These are phyloP conservation scores for Meyerozyma carpophila DNA, from an alignment of 1,139 yeast genomes.

Conservation along the genomic window DNA sequence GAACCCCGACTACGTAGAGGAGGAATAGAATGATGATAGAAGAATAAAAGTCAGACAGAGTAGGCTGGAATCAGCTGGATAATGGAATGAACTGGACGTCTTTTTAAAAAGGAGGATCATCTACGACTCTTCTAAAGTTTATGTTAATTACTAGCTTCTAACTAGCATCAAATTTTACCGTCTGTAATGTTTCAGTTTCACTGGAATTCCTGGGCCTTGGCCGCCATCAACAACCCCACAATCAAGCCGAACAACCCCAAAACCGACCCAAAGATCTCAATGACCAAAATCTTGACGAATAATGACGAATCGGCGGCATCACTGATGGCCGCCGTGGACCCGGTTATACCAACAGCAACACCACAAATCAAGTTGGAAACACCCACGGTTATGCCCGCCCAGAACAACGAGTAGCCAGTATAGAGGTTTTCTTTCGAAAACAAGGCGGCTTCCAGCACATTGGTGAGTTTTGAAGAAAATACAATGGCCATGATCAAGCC, in stretches of 20 bases:
- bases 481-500: conserved; percentile 98
- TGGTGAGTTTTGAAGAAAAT: conserved; percentile 82
- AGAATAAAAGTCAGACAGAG: too few species aligned
- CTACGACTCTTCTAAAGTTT: too few species aligned
- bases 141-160: too few species aligned
- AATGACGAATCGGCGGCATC: conserved; percentile 97
- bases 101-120: too few species aligned
- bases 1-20: conserved; percentile 82
- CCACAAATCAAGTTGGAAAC: conserved; percentile 92
- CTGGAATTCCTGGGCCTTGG: conserved; percentile 79
- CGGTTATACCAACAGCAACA: conserved; percentile 94
- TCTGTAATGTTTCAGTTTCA: conserved; percentile 6
- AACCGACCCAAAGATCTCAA: conserved; percentile 95
- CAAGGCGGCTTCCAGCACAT: conserved; percentile 56
- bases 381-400: conserved; percentile 99
- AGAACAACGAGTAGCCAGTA: conserved; percentile 90
- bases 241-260: conserved; percentile 91
- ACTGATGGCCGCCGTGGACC: conserved; percentile 95
- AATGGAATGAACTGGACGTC: too few species aligned
- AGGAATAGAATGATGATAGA: conserved; percentile 26
- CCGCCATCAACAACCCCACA: conserved; percentile 96
- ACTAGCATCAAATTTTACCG: neutral
- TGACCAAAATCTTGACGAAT: conserved; percentile 92
- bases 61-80: too few species aligned
- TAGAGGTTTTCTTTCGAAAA: conserved; percentile 82